phyloP scores from a whole-genome alignment of 805 yeast genomes.

The Starmerella floris region DNA sequence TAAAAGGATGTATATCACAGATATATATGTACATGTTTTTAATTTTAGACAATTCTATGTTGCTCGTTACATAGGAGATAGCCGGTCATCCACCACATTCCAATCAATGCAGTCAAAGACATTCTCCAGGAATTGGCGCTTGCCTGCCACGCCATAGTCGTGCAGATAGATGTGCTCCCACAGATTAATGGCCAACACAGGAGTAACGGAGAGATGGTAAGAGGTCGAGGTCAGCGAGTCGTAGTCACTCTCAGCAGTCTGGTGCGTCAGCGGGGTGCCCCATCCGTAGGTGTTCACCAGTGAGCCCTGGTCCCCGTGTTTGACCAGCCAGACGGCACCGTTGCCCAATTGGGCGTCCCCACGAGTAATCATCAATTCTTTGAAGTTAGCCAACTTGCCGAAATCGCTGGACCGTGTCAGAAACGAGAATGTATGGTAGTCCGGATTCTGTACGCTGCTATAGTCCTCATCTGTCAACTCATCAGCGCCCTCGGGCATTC shows the following conservation, averaged over 20 bases:
- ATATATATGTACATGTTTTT: neutral
- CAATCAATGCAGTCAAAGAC: constrained; percentile 74
- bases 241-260: constrained; percentile 4
- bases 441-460: constrained; percentile 7
- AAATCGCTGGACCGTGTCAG: constrained; percentile 5
- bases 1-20: no score
- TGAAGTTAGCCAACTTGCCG: constrained; percentile 67
- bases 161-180: constrained; percentile 78
- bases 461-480: neutral
- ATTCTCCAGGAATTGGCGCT: constrained; percentile 55
- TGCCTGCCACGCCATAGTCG: constrained; percentile 76
- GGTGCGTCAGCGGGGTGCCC: constrained; percentile 57
- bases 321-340: constrained; percentile 88
- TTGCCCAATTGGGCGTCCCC: constrained; percentile 74
- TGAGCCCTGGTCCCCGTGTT: constrained; percentile 35
- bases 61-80: constrained; percentile 1
- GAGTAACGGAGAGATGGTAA: constrained; percentile 25
- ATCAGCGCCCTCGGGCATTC: constrained; percentile 3
- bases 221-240: constrained; percentile 7
- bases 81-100: constrained; percentile 32
- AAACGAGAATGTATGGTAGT: constrained; percentile 10
- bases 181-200: constrained; percentile 59
- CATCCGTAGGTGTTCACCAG: constrained; percentile 81
- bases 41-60: neutral
- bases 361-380: constrained; percentile 58